Base-by-base conservation (phyloP, 2,329 filamentous ascomycete species). In the Fusarium solani-melongenae region DNA sequence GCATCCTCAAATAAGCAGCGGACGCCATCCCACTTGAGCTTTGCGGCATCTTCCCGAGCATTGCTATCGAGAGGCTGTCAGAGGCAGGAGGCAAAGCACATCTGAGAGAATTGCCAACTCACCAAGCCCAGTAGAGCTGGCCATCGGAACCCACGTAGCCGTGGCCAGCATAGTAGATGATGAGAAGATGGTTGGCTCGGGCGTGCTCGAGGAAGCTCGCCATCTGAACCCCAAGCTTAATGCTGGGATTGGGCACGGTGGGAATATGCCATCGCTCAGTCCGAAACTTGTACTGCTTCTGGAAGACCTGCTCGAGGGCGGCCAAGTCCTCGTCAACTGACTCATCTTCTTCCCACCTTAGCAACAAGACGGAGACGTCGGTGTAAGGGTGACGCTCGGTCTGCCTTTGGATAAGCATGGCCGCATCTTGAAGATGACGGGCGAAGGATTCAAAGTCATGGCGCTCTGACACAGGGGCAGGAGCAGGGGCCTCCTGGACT, bases 91-190 rank as follows among this genome's bases (percentile, higher is more conserved):
- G 63, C 41, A 66, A 38, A 65, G 56, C 60, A 74, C 58, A 71
- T 65, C 59, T 64, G 56, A 67, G 56, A 71, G 31, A 75, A 71
- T 66, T 51, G 62, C 64, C 61, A 64, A 86, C 90, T 84, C 85
- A 92, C 90, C 89, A 89, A 66, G 90, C 89, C 90, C 90, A 92
- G 79, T 91, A 92, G 29, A 92, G 83, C 79, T 92, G 89, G 75
- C 87, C 87, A 78, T 92, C 89, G 12, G 84, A 74, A n/a, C 87
- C 87, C 41, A 88, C 82, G 75, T 87, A 91, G 72, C 89, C 89
- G 77, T 91, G 84, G 33, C 90, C 90, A 71, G 88, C 88, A 78
- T 92, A 92, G 79, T 92, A 91, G 70, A 92, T 86, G 69, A 92
- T 89, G 70, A 92, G 81, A 24, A 92, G 84, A 75, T 92, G 89